Evolutionary conservation across 495 filamentous ascomycete species (phyloP).

Genomic region (Penicillium soppii): DNA sequence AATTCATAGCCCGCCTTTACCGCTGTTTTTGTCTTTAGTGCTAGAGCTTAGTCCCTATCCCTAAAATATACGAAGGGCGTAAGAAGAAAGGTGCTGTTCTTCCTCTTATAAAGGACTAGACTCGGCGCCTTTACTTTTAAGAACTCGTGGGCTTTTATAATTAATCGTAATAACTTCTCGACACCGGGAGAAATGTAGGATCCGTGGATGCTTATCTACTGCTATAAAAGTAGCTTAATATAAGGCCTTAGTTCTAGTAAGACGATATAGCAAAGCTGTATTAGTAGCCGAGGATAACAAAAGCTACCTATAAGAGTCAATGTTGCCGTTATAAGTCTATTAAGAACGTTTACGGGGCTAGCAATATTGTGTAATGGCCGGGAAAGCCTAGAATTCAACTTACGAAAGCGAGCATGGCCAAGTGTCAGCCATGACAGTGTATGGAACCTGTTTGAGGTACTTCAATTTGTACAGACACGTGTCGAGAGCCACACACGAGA

Average conservation of each 20-base stretch:
- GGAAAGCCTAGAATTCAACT: background rate
- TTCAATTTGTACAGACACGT: conserved; percentile 5
- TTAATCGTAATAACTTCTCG: conserved; percentile 4
- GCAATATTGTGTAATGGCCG: background rate
- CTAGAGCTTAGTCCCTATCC: background rate
- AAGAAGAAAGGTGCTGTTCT: background rate
- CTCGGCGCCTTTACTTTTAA: conserved; percentile 2
- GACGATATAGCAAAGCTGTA: background rate
- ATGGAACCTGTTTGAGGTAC: conserved; percentile 6
- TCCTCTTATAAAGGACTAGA: background rate
- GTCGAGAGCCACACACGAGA: conserved; percentile 8
- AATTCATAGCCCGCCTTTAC: too few relatives aligned
- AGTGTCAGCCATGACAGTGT: conserved; percentile 11
- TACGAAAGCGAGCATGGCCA: conserved; percentile 11
- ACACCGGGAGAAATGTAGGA: conserved; percentile 9
- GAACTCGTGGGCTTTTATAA: conserved; percentile 10
- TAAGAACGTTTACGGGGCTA: background rate
- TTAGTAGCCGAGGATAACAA: conserved; percentile 7
- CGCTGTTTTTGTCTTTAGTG: too few relatives aligned
- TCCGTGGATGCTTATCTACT: conserved; percentile 10
- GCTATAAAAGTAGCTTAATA: background rate
- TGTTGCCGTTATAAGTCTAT: conserved; percentile 7
- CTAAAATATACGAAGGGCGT: background rate
- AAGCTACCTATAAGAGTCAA: conserved; percentile 13
- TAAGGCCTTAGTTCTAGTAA: conserved; percentile 7